Base-by-base conservation (phyloP, 331 rosid genomes). In the Telfairia occidentalis region DNA sequence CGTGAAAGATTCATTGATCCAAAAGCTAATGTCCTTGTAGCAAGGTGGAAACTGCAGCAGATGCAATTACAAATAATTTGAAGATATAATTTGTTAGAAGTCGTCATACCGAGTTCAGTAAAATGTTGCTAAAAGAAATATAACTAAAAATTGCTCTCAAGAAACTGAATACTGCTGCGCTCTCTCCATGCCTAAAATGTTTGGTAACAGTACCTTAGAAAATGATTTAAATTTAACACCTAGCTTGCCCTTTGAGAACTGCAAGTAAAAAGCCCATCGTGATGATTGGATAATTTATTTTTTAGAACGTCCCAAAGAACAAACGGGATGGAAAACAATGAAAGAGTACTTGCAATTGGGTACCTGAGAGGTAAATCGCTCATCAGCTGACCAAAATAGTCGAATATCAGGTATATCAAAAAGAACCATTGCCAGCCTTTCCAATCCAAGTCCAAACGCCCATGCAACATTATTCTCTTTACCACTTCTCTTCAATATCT, bases 371-470 rank as follows among this genome's bases (percentile, higher is more conserved):
- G 96, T 92, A 78, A 95, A 95, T 70, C 99, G 85, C 82, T 95
- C 92, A 65, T 95, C 99, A 57, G 69, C 78, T 76, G 97, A 87
- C 99, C 99, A 95, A 81, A 95, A 95, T 76, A 95, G 88, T 23
- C 97, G 96, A 78, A 95, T 92, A 83, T 95, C 97, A 7, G 97
- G 97, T 78, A 95, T 95, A 79, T 90, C 96, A 89, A 95, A 95
- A 64, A 95, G 87, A 85, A 95, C 97, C 99, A 95, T 95, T 19
- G 99, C 99, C 48, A 95, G 84, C 81, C 97, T 87, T 85, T 95
- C 99, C 85, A 95, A 80, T 52, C 99, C 99, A 40, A 95, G 90
- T 78, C 99, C 99, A 19, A 95, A 95, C 78, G 99, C 99, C 97
- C 97, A 95, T 77, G 99, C 97, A 79, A 95, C 97, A 81, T 90